Conservation (phyloP, 805 yeast species). For the Candida rishiriensis region DNA sequence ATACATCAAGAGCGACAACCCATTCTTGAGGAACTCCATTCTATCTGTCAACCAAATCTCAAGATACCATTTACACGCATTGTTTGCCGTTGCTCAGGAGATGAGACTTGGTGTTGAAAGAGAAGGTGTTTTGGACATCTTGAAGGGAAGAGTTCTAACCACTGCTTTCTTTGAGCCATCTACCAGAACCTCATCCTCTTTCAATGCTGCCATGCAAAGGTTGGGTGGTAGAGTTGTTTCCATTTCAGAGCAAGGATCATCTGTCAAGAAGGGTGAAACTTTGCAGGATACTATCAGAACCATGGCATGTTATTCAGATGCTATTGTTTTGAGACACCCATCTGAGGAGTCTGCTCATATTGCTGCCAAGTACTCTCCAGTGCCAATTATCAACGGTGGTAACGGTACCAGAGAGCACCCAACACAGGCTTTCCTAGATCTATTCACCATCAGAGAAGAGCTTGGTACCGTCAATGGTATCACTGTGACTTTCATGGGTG, state of each 20-base stretch:
- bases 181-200: slow-evolving; percentile 93
- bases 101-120: slow-evolving; percentile 96
- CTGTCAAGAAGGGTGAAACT: slow-evolving; percentile 97
- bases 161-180: slow-evolving; percentile 98
- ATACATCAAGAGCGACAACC: slow-evolving; percentile 76
- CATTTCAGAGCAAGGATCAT: slow-evolving; percentile 80
- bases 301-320: slow-evolving; percentile 93
- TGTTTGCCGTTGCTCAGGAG: slow-evolving; percentile 97
- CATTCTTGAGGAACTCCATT: slow-evolving; percentile 84
- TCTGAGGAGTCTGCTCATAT: slow-evolving; percentile 84
- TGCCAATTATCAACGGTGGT: slow-evolving; percentile 97
- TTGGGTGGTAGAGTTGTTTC: slow-evolving; percentile 96
- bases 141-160: slow-evolving; percentile 86
- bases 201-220: slow-evolving; percentile 99
- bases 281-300: slow-evolving; percentile 95
- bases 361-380: slow-evolving; percentile 95
- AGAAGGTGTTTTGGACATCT: slow-evolving; percentile 86
- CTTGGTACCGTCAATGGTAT: slow-evolving; percentile 97
- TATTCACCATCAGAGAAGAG: slow-evolving; percentile 98
- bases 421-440: slow-evolving; percentile 94
- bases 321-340: slow-evolving; percentile 96
- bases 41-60: slow-evolving; percentile 83
- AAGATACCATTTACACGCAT: slow-evolving; percentile 84
- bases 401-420: slow-evolving; percentile 98
- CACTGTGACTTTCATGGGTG: slow-evolving; percentile 98